Evolutionary conservation across 148 eudicot species (phyloP).

Genomic region (Chenopodium quinoa): DNA sequence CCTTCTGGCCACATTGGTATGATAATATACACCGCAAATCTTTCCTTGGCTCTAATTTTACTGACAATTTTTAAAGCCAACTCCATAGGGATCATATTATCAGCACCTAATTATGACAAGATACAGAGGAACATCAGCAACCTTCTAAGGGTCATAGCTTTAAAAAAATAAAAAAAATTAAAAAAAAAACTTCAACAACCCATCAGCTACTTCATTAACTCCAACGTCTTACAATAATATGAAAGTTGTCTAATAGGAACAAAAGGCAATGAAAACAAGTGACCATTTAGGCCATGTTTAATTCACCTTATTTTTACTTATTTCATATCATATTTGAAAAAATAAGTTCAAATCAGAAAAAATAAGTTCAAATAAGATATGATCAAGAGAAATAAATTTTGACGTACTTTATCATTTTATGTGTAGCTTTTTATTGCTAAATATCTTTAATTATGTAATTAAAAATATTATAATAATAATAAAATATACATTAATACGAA

Average conservation of each 20-base stretch:
- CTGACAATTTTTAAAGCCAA: constrained; percentile 80
- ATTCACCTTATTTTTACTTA: too few relatives aligned
- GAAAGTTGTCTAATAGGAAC: neutral
- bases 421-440: too few relatives aligned
- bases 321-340: too few relatives aligned
- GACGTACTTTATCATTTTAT: too few relatives aligned
- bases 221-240: neutral
- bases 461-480: too few relatives aligned
- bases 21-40: constrained; percentile 84
- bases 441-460: too few relatives aligned
- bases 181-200: neutral
- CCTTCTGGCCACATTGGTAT: constrained; percentile 99
- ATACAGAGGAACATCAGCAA: constrained; percentile 21
- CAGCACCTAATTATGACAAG: constrained; percentile 65
- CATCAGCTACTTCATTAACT: neutral
- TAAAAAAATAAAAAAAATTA: neutral
- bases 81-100: constrained; percentile 94
- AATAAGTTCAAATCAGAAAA: too few relatives aligned
- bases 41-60: constrained; percentile 86
- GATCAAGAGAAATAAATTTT: too few relatives aligned
- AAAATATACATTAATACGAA: too few relatives aligned
- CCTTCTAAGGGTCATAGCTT: constrained; percentile 1
- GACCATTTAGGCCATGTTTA: too few relatives aligned
- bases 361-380: too few relatives aligned
- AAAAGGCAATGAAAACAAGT: neutral